These are phyloP conservation scores for Lagenidium giganteum DNA, from an alignment of 352 stramenopile genomes.

Conservation along the genomic window DNA sequence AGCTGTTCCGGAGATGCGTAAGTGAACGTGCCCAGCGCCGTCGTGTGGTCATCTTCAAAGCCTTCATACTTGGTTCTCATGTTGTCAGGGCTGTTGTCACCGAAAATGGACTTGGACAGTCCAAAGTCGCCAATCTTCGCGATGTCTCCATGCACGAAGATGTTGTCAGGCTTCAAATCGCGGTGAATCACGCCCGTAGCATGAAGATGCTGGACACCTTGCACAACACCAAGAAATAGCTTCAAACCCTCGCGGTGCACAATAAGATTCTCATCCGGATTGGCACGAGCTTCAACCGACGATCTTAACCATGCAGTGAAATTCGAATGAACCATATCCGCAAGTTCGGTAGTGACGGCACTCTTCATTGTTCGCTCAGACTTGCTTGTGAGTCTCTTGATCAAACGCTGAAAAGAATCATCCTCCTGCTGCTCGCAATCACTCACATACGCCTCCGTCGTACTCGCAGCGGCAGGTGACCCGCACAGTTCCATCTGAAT, in stretches of 20 bases:
- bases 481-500: conserved; percentile 80
- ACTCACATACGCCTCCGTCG: conserved; percentile 3
- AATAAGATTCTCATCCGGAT: conserved; percentile 19
- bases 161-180: conserved; percentile 23
- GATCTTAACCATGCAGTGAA: conserved; percentile 66
- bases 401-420: conserved; percentile 34
- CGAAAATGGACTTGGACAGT: conserved; percentile 17
- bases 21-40: conserved; percentile 73
- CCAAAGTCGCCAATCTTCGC: conserved; percentile 36
- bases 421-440: conserved; percentile 22
- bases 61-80: not conserved
- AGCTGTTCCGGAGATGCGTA: conserved; percentile 87
- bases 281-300: conserved; percentile 34
- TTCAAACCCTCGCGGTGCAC: conserved; percentile 59
- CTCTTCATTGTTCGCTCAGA: not conserved
- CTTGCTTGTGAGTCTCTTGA: conserved; percentile 28
- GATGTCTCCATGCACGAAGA: conserved; percentile 21
- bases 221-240: conserved; percentile 55
- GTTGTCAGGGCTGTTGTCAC: conserved; percentile 14
- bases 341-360: not conserved
- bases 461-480: conserved; percentile 9
- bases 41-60: conserved; percentile 51
- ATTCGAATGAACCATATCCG: conserved; percentile 36
- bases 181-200: conserved; percentile 32
- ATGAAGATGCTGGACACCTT: conserved; percentile 76